Conservation (phyloP, 2,329 filamentous ascomycete species). For the Ophiocordyceps camponoti-rufipedis region DNA sequence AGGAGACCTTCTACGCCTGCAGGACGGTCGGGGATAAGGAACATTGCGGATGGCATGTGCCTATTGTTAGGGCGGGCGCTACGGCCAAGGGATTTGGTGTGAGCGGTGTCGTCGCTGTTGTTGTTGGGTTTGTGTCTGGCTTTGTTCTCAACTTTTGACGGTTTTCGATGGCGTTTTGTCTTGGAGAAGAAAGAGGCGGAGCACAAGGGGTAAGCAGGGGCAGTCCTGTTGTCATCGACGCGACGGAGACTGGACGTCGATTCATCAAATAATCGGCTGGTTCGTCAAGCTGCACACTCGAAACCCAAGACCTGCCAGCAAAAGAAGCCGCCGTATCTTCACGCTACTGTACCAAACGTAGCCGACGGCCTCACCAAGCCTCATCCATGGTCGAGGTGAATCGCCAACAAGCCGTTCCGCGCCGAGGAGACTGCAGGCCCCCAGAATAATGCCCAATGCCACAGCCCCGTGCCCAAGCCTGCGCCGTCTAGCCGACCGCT, state of each 20-base stretch:
- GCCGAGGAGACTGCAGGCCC: constrained; percentile 7
- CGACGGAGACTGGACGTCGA: background rate
- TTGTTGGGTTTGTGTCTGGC: background rate
- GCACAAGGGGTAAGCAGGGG: too few relatives aligned
- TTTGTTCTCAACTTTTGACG: background rate
- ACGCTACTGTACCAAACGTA: constrained; percentile 20
- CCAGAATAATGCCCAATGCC: constrained; percentile 10
- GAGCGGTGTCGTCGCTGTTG: background rate
- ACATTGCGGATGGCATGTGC: constrained; percentile 18
- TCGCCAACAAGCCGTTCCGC: constrained; percentile 7
- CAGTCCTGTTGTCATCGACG: too few relatives aligned
- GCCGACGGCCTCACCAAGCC: constrained; percentile 9
- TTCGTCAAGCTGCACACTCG: background rate
- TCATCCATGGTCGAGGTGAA: constrained; percentile 4
- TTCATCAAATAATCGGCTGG: constrained; percentile 1
- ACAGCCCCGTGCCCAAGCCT: constrained; percentile 10
- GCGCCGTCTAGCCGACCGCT: constrained; percentile 20
- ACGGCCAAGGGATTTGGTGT: constrained; percentile 2
- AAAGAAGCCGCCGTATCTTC: constrained; percentile 21
- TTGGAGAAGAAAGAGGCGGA: background rate
- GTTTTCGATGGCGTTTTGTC: background rate
- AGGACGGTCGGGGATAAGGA: constrained; percentile 11
- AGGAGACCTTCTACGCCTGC: constrained; percentile 17
- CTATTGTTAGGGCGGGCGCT: constrained; percentile 10
- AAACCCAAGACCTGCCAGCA: background rate